Base-by-base conservation (phyloP, 164 flowering plant species). In the Chimonanthus praecox region DNA sequence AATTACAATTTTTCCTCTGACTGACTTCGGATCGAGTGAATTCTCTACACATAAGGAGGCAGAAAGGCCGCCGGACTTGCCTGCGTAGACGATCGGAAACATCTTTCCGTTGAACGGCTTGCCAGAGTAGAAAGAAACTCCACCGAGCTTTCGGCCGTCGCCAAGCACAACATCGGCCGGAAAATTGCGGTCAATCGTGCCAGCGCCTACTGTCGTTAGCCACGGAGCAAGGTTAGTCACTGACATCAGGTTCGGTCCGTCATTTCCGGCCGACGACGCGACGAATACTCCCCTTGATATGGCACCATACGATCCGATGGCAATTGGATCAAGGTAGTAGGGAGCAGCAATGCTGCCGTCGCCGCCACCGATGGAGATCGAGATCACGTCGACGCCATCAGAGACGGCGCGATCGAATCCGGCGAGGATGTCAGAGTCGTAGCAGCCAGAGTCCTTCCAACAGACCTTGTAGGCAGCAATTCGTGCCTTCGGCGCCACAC, bases 331-430 rank as follows among this genome's bases (percentile, higher is more conserved):
- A 33, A 90, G 91, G 65, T 91, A 91, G 68, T 86, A 93, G 3
- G 97, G 97, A 0, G 90, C 70, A 0, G 96, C 80, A 16, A 86
- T 71, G 0, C 97, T 71, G 0, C 97, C 94, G 9, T 87, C 89
- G 0, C 98, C 92, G 47, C 98, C 96, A 2, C 98, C 98, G 50
- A 91, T 90, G 0, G 97, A 91, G 15, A 91, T 86, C 3, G 97
- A 91, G 4, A 93, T 91, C 16, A 93, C 96, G 58, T 94, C 94
- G 1, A 95, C 99, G 3, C 99, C 98, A 45, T 95, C 99, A 7
- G 81, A 70, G 0, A 92, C 97, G 2, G 99, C 97, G 7, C 86
- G 81, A 61, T 95, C 97, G 67, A 95, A 92, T 0, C 94, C 99
- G 0, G 93, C 92, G 4, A 95, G 83, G 13, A 95, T 95, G 47